Evolutionary conservation across 208 protist species (phyloP).

Genomic region (Herpetomonas tarakana): DNA sequence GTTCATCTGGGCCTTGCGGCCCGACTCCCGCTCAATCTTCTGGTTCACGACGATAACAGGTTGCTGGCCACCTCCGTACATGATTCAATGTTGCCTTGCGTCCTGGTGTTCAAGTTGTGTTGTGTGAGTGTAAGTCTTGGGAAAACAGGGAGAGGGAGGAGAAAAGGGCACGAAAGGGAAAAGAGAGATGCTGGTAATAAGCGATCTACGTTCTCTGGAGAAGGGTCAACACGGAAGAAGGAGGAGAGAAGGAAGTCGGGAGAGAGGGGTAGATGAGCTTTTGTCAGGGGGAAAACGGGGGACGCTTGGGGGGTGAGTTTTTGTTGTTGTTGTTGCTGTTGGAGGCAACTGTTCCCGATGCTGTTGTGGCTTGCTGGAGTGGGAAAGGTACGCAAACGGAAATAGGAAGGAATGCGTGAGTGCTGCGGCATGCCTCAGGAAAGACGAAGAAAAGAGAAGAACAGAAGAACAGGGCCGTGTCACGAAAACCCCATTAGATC

Average conservation of each 20-base stretch:
- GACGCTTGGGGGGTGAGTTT: neutral
- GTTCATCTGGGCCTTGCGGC: slow-evolving; percentile 97
- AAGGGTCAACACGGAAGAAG: no score
- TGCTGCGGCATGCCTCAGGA: neutral
- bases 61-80: slow-evolving; percentile 60
- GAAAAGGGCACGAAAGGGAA: no score
- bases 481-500: neutral
- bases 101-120: no score
- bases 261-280: neutral
- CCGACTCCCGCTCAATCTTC: slow-evolving; percentile 96
- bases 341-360: slow-evolving; percentile 10
- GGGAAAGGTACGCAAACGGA: neutral
- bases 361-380: no score
- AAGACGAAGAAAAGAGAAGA: neutral
- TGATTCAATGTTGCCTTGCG: no score
- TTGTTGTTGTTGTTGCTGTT: neutral
- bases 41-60: slow-evolving; percentile 93
- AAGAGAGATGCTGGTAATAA: no score
- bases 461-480: neutral
- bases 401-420: neutral
- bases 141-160: no score
- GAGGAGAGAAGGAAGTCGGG: no score
- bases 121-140: no score
- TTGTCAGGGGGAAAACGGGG: neutral
- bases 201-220: no score